These are phyloP conservation scores for Apophysomyces trapeziformis DNA, from an alignment of 371 early-diverging fungal species.

Conservation along the genomic window DNA sequence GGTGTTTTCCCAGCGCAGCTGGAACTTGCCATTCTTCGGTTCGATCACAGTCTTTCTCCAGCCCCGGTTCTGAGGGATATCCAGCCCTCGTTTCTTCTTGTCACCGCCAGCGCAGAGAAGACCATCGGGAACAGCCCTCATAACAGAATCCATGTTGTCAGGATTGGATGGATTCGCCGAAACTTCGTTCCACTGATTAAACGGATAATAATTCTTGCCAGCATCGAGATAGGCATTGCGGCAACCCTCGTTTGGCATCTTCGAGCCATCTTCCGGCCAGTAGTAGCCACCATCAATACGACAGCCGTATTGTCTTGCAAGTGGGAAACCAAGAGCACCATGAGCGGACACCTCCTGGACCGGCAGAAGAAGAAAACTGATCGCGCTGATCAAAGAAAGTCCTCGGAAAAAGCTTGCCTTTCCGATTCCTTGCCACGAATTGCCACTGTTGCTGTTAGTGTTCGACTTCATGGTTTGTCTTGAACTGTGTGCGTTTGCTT, in stretches of 20 bases:
- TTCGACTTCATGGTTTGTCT: no score
- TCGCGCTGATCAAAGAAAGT: no score
- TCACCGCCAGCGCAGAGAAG: slow-evolving; percentile 7
- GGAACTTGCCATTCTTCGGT: background rate
- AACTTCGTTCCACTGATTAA: slow-evolving; percentile 9
- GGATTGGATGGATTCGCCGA: slow-evolving; percentile 10
- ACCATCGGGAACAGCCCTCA: background rate
- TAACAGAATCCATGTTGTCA: background rate
- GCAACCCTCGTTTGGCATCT: slow-evolving; percentile 2
- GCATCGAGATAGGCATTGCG: background rate
- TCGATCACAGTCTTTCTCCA: background rate
- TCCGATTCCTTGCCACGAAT: no score
- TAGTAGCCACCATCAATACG: background rate
- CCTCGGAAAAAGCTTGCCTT: no score
- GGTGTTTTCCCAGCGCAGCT: slow-evolving; percentile 12
- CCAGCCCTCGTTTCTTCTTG: background rate
- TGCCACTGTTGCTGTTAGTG: no score
- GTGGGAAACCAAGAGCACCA: slow-evolving; percentile 8
- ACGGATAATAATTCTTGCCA: slow-evolving; percentile 7
- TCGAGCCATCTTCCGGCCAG: slow-evolving; percentile 9
- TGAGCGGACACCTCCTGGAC: slow-evolving; percentile 8
- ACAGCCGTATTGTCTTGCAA: slow-evolving; percentile 13
- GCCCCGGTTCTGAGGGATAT: background rate
- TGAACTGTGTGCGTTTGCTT: no score
- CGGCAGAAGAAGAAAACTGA: background rate